phyloP scores from a whole-genome alignment of 2,329 filamentous ascomycete genomes.

The Fusarium begoniae region DNA sequence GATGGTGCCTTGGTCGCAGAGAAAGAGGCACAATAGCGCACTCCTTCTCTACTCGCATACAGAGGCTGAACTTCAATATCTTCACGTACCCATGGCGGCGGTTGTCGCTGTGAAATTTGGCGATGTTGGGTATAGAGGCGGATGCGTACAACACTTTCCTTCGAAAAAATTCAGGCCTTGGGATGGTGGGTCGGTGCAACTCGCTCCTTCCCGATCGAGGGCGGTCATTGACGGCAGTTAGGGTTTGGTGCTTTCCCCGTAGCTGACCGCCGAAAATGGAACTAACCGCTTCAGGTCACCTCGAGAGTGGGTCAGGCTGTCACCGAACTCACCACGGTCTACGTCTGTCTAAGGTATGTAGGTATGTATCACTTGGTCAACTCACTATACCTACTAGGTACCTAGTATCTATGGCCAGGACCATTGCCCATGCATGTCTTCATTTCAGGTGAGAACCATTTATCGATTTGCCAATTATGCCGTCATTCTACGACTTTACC shows the following conservation, averaged over 20 bases:
- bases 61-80: slow-evolving; percentile 51
- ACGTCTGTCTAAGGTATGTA: neutral
- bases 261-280: neutral
- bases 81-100: slow-evolving; percentile 72
- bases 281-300: slow-evolving; percentile 2
- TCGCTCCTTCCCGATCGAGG: neutral
- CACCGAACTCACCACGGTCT: slow-evolving; percentile 14
- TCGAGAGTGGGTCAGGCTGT: neutral
- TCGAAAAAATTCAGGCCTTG: slow-evolving; percentile 44
- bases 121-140: slow-evolving; percentile 47
- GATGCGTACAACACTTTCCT: slow-evolving; percentile 42
- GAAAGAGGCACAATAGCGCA: slow-evolving; percentile 20
- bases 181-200: slow-evolving; percentile 16
- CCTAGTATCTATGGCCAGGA: neutral
- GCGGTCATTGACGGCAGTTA: slow-evolving; percentile 10
- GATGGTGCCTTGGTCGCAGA: slow-evolving; percentile 45
- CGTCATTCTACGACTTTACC: neutral
- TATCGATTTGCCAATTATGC: neutral
- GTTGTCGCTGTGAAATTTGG: slow-evolving; percentile 52
- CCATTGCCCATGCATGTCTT: neutral
- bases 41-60: slow-evolving; percentile 61
- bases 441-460: neutral
- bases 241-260: neutral
- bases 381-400: neutral
- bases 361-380: neutral